Percentiles rank a stretch among this genome's conserved stretches.
Evolutionary conservation across 2,329 filamentous ascomycete genomes (phyloP).

Genomic region (Diaporthe caulivora): DNA sequence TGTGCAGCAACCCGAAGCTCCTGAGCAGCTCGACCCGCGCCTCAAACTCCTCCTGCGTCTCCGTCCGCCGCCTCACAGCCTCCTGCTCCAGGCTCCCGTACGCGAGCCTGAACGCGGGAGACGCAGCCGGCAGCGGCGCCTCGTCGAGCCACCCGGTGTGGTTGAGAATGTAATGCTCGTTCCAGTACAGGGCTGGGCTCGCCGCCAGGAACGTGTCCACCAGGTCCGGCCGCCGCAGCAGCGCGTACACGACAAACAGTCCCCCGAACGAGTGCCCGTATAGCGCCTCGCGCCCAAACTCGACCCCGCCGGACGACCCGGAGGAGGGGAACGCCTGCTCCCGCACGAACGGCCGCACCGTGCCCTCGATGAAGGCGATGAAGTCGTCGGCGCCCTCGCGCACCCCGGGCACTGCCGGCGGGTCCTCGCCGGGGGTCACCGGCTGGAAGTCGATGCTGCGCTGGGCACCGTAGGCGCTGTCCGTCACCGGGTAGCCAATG

Average conservation of each 20-base stretch:
- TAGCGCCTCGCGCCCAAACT: slow-evolving; percentile 43
- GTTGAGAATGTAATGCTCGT: slow-evolving; percentile 41
- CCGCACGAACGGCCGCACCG: slow-evolving; percentile 43
- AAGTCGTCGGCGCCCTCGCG: slow-evolving; percentile 42
- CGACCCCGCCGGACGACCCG: slow-evolving; percentile 36
- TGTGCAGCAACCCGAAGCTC: slow-evolving; percentile 36
- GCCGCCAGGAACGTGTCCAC: slow-evolving; percentile 45
- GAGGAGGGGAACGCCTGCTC: slow-evolving; percentile 38
- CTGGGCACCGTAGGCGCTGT: slow-evolving; percentile 42
- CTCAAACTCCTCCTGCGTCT: slow-evolving; percentile 43
- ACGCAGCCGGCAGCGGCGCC: slow-evolving; percentile 15
- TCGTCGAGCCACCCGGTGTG: slow-evolving; percentile 40
- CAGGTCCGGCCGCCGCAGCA: slow-evolving; percentile 42
- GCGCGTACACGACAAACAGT: slow-evolving; percentile 43
- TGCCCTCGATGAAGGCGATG: slow-evolving; percentile 43
- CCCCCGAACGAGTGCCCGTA: slow-evolving; percentile 46
- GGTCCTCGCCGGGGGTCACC: slow-evolving; percentile 38
- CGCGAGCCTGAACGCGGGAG: slow-evolving; percentile 42
- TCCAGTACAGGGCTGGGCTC: slow-evolving; percentile 43
- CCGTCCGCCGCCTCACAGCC: slow-evolving; percentile 40
- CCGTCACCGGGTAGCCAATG: slow-evolving; percentile 45
- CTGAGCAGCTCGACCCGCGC: slow-evolving; percentile 32
- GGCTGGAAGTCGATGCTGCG: slow-evolving; percentile 45
- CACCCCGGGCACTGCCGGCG: slow-evolving; percentile 34
- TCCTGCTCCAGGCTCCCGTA: slow-evolving; percentile 44